phyloP scores from a whole-genome alignment of 2,329 filamentous ascomycete genomes.

The Pseudogymnoascus sp. region DNA sequence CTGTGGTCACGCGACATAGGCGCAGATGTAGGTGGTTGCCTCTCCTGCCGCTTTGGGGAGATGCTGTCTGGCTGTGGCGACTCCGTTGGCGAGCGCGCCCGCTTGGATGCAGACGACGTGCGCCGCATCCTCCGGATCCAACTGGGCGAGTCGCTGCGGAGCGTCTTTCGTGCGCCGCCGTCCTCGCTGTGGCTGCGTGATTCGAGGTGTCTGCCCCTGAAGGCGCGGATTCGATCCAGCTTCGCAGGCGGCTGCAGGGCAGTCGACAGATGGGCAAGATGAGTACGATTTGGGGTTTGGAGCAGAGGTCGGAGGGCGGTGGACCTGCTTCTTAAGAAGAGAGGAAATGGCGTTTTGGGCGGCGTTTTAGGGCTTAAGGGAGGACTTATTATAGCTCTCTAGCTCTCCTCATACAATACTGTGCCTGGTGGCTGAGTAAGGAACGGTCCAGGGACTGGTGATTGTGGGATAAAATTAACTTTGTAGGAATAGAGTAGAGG shows the following conservation, averaged over 20 bases:
- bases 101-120: conserved; percentile 18
- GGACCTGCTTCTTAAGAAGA: neutral
- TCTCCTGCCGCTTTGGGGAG: neutral
- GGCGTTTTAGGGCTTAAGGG: conserved; percentile 1
- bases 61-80: conserved; percentile 11
- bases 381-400: neutral
- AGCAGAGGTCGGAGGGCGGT: neutral
- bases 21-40: neutral
- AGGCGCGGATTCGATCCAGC: conserved; percentile 26
- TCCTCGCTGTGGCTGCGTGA: neutral
- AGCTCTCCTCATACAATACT: neutral
- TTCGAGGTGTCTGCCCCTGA: conserved; percentile 22
- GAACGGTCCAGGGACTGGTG: neutral
- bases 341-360: conserved; percentile 1
- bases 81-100: conserved; percentile 18
- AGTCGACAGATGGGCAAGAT: neutral
- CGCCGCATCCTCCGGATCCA: conserved; percentile 26
- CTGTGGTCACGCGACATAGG: conserved; percentile 2
- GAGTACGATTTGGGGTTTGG: neutral
- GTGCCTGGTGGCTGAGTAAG: neutral
- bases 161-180: conserved; percentile 11
- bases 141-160: conserved; percentile 18
- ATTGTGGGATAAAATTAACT: neutral
- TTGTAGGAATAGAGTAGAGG: neutral
- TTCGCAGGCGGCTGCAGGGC: conserved; percentile 13